Percentiles rank a stretch among this genome's conserved stretches.
Evolutionary conservation across 2,329 filamentous ascomycete species (phyloP).

Genomic region (Whalleya microplaca): DNA sequence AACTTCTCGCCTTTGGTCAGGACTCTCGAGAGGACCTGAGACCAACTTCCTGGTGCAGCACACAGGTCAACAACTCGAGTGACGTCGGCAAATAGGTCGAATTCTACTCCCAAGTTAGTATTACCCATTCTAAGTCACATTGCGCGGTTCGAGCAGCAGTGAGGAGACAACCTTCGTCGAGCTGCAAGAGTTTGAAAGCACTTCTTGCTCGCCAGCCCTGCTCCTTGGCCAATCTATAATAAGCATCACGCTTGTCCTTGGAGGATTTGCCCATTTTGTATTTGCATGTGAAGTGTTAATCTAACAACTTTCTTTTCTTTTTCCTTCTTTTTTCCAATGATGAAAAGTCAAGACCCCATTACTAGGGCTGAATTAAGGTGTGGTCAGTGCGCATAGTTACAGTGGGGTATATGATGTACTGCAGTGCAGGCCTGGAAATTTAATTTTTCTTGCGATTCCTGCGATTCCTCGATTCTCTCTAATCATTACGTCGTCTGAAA

Average conservation of each 20-base stretch:
- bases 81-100: conserved; percentile 88
- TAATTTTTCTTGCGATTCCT: too few species aligned
- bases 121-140: not conserved
- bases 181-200: conserved; percentile 94
- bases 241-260: conserved; percentile 97
- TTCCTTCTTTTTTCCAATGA: conserved; percentile 12
- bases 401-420: conserved; percentile 1
- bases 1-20: conserved; percentile 94
- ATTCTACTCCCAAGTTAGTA: conserved; percentile 59
- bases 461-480: conserved; percentile 5
- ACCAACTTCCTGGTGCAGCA: conserved; percentile 95
- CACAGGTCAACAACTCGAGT: conserved; percentile 94
- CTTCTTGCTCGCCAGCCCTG: conserved; percentile 97
- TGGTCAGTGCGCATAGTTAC: conserved; percentile 30
- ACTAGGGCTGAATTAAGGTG: conserved; percentile 37
- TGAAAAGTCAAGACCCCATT: conserved; percentile 7
- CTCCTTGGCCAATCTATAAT: conserved; percentile 97
- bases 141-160: not conserved
- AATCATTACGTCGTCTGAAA: conserved; percentile 4
- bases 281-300: conserved; percentile 1
- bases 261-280: conserved; percentile 90
- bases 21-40: conserved; percentile 90
- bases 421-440: conserved; percentile 11
- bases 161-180: conserved; percentile 72
- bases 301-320: too few species aligned